Conservation (phyloP, 2,329 filamentous ascomycete species). For the Fusarium palustre region DNA sequence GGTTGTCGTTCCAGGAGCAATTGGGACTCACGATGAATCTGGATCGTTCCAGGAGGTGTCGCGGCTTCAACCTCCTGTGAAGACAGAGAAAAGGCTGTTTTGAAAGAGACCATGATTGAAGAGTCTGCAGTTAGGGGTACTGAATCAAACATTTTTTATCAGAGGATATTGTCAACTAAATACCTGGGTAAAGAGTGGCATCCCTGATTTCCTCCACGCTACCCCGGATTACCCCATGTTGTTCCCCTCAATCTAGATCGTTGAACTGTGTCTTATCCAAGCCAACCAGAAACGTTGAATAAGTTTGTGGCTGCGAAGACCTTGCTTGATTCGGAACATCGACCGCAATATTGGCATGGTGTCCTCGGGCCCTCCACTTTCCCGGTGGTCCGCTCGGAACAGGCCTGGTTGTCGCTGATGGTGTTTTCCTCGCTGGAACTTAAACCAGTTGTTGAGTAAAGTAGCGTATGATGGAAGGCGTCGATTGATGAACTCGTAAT, state of each 20-base stretch:
- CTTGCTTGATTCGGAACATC: not conserved
- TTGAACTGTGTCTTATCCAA: too few relatives aligned
- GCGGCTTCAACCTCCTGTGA: constrained; percentile 20
- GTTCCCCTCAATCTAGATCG: constrained; percentile 7
- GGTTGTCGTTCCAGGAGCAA: accelerated
- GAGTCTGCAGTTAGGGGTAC: not conserved
- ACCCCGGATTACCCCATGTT: constrained; percentile 30
- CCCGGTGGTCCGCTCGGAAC: constrained; percentile 30
- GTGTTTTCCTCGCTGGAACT: too few relatives aligned
- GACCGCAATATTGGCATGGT: not conserved
- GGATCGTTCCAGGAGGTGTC: constrained; percentile 25
- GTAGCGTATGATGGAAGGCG: too few relatives aligned
- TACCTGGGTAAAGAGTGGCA: not conserved
- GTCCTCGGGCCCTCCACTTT: constrained; percentile 22
- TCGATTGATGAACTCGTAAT: not conserved
- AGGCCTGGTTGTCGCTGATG: too few relatives aligned
- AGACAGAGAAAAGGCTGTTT: constrained; percentile 22
- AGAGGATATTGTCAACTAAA: constrained; percentile 7
- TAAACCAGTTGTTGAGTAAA: too few relatives aligned
- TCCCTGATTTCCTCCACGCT: constrained; percentile 13
- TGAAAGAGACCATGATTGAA: constrained; percentile 18
- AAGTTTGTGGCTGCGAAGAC: not conserved
- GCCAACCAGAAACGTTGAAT: not conserved
- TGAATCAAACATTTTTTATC: not conserved
- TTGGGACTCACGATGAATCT: constrained; percentile 16